These are phyloP conservation scores for Vigna reflexopilosa DNA, from an alignment of 306 rosid genomes.

Conservation along the genomic window DNA sequence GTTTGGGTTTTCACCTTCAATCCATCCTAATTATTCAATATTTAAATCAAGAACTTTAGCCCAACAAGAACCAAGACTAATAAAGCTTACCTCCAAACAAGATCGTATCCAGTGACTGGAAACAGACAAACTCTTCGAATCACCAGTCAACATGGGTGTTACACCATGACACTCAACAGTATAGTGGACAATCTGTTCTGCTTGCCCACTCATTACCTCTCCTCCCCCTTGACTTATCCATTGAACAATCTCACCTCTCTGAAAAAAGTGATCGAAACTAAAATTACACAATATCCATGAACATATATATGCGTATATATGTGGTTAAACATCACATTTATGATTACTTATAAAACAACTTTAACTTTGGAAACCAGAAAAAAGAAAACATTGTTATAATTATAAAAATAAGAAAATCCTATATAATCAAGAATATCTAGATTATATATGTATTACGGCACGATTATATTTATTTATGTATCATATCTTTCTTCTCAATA, in stretches of 20 bases:
- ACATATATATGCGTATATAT: constrained; percentile 19
- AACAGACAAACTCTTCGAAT: constrained; percentile 51
- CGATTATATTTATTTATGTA: no score
- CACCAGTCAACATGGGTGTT: constrained; percentile 46
- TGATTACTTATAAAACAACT: not conserved
- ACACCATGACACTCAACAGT: constrained; percentile 83
- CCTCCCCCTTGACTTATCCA: constrained; percentile 96
- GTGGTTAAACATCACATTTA: not conserved
- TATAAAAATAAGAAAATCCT: no score
- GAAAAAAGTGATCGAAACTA: constrained; percentile 45
- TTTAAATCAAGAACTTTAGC: constrained; percentile 27
- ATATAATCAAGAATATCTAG: no score
- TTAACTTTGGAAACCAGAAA: constrained; percentile 24
- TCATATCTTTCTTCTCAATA: no score
- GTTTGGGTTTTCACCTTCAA: constrained; percentile 10
- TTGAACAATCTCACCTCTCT: constrained; percentile 86
- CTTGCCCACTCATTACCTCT: constrained; percentile 58
- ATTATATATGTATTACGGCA: no score
- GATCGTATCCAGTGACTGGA: constrained; percentile 97
- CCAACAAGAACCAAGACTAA: constrained; percentile 9
- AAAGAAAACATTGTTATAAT: not conserved
- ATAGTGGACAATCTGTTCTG: constrained; percentile 62
- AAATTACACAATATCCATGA: constrained; percentile 30
- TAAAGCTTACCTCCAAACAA: constrained; percentile 78
- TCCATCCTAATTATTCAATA: constrained; percentile 11